These are phyloP conservation scores for Aspergillus tamarii DNA, from an alignment of 2,329 filamentous ascomycete species.

Conservation along the genomic window DNA sequence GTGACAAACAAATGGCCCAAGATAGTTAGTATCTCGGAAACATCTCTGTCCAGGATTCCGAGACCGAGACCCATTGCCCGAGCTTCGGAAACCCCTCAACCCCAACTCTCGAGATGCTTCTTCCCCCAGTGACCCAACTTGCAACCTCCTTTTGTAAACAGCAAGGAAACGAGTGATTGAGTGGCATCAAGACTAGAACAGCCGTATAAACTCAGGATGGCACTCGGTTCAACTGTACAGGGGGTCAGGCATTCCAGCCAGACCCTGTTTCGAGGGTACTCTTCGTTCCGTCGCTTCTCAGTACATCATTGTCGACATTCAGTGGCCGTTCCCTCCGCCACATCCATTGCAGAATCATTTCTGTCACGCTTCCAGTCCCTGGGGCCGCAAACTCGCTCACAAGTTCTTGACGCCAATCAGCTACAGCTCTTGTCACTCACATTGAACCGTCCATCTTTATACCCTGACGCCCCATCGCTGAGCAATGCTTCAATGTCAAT, in stretches of 20 bases:
- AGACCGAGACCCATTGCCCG: constrained; percentile 11
- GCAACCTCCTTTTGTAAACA: no score
- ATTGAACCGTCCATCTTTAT: constrained; percentile 54
- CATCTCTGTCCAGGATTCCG: constrained; percentile 12
- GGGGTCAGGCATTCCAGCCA: neutral
- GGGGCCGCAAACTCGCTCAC: constrained; percentile 49
- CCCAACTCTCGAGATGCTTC: neutral
- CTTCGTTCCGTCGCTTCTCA: constrained; percentile 19
- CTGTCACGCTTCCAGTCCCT: constrained; percentile 46
- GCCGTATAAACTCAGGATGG: constrained; percentile 6
- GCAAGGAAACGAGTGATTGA: neutral
- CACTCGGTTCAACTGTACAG: constrained; percentile 1
- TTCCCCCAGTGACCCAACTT: neutral
- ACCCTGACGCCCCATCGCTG: constrained; percentile 43
- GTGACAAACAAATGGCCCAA: neutral
- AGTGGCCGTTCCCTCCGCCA: constrained; percentile 29
- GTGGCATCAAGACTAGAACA: neutral
- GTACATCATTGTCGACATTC: constrained; percentile 14
- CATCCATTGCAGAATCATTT: constrained; percentile 44
- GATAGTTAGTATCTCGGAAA: constrained; percentile 12
- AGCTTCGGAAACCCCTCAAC: constrained; percentile 6
- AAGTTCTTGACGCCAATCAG: constrained; percentile 65
- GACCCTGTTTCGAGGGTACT: neutral
- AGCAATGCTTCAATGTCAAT: constrained; percentile 42
- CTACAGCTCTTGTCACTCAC: constrained; percentile 65